Percentiles rank a stretch among this genome's conserved stretches.
phyloP scores from a whole-genome alignment of 1,139 yeast species.

The Debaryomyces sp. region DNA sequence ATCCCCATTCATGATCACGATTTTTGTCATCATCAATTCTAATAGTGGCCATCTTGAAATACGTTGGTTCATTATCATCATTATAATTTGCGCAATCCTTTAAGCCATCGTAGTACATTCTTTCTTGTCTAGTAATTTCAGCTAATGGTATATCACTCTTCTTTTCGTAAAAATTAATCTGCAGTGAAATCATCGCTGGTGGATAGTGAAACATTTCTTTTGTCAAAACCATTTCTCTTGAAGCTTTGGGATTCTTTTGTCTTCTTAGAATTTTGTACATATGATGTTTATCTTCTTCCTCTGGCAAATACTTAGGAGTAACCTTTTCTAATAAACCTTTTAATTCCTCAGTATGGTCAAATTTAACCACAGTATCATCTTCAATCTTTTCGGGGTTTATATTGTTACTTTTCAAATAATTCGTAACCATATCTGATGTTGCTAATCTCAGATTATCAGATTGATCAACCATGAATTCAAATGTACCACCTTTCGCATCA shows the following conservation, averaged over 20 bases:
- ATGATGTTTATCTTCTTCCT: slow-evolving; percentile 24
- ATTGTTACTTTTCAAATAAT: slow-evolving; percentile 18
- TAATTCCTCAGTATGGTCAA: slow-evolving; percentile 26
- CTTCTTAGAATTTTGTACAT: slow-evolving; percentile 24
- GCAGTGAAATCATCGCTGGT: slow-evolving; percentile 17
- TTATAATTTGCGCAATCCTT: slow-evolving; percentile 21
- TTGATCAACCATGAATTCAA: slow-evolving; percentile 33
- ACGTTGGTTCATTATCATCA: slow-evolving; percentile 28
- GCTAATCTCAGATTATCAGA: slow-evolving; percentile 22
- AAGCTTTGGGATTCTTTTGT: slow-evolving; percentile 15
- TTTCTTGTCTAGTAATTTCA: slow-evolving; percentile 20
- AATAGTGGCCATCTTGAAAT: slow-evolving; percentile 38
- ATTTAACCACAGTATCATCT: slow-evolving; percentile 15
- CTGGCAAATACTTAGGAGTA: slow-evolving; percentile 21
- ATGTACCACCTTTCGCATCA: slow-evolving; percentile 27
- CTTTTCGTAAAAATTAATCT: slow-evolving; percentile 21
- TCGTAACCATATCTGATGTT: slow-evolving; percentile 24
- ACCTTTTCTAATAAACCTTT: slow-evolving; percentile 20
- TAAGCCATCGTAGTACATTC: slow-evolving; percentile 28
- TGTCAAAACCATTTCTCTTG: slow-evolving; percentile 22
- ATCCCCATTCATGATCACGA: slow-evolving; percentile 35
- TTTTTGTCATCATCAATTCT: slow-evolving; percentile 26
- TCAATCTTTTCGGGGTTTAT: slow-evolving; percentile 13
- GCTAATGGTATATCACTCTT: slow-evolving; percentile 9
- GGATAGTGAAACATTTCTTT: slow-evolving; percentile 27